phyloP scores from a whole-genome alignment of 805 yeast genomes.

The Kregervanrija delftensis region DNA sequence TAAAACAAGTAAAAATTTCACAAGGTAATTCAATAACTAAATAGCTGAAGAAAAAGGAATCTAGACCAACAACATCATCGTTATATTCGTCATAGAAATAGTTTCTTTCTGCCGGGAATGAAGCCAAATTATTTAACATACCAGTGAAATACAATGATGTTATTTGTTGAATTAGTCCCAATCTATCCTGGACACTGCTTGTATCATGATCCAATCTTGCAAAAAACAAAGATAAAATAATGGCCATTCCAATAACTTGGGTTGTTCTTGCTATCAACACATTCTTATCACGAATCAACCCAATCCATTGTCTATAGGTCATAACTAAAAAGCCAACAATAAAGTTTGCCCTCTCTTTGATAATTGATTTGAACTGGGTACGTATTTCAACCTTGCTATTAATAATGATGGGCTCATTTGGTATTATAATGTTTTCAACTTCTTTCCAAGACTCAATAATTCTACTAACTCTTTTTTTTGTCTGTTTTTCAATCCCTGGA shows the following conservation, averaged over 20 bases:
- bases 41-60: conserved; percentile 57
- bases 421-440: background rate
- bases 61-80: conserved; percentile 62
- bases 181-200: conserved; percentile 55
- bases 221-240: conserved; percentile 62
- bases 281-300: conserved; percentile 46
- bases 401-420: background rate
- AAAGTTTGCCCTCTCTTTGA: conserved; percentile 27
- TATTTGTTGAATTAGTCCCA: conserved; percentile 73
- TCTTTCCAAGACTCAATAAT: conserved; percentile 34
- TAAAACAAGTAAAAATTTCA: conserved; percentile 50
- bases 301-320: conserved; percentile 32
- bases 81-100: conserved; percentile 73
- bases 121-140: conserved; percentile 67
- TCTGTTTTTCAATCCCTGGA: conserved; percentile 32
- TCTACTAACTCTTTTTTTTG: conserved; percentile 33
- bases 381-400: conserved; percentile 14
- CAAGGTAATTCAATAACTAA: conserved; percentile 59
- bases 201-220: conserved; percentile 44
- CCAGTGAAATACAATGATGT: conserved; percentile 73
- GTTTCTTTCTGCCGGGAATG: conserved; percentile 68
- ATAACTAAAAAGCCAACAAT: conserved; percentile 28
- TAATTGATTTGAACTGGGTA: conserved; percentile 21
- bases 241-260: conserved; percentile 58
- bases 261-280: conserved; percentile 56